A percentile compares a stretch with the other conserved stretches of the same genome.
These are phyloP conservation scores for Quillaja saponaria DNA, from an alignment of 306 rosid genomes.

Conservation along the genomic window DNA sequence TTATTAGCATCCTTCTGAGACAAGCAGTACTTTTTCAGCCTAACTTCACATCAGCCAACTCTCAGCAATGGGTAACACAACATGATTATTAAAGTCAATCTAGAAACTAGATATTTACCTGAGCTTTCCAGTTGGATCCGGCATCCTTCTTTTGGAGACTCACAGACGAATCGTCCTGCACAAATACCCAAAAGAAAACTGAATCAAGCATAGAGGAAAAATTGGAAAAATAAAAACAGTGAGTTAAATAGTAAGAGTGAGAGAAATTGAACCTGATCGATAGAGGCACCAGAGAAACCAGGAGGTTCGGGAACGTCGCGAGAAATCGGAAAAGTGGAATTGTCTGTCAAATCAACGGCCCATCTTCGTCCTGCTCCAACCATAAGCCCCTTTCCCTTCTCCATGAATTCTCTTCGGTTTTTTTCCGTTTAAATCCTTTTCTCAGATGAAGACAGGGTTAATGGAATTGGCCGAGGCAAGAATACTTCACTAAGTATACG, in stretches of 20 bases:
- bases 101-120: conserved; percentile 56
- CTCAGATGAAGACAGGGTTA: too few species aligned
- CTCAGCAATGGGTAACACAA: too few species aligned
- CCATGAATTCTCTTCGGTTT: conserved; percentile 38
- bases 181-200: not conserved
- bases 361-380: conserved; percentile 70
- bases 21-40: too few species aligned
- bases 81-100: too few species aligned
- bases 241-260: not conserved
- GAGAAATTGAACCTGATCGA: conserved; percentile 52
- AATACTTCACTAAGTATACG: too few species aligned
- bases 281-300: conserved; percentile 88
- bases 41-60: too few species aligned
- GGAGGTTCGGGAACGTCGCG: conserved; percentile 85
- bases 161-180: conserved; percentile 82
- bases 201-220: not conserved
- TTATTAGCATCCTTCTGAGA: too few species aligned
- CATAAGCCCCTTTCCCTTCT: conserved; percentile 81
- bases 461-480: too few species aligned
- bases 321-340: conserved; percentile 61
- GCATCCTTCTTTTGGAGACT: conserved; percentile 96
- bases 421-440: not conserved
- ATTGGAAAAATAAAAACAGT: not conserved
- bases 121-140: conserved; percentile 90
- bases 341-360: conserved; percentile 83